These are phyloP conservation scores for Pyronema omphalodes DNA, from an alignment of 495 filamentous ascomycete species.

Conservation along the genomic window DNA sequence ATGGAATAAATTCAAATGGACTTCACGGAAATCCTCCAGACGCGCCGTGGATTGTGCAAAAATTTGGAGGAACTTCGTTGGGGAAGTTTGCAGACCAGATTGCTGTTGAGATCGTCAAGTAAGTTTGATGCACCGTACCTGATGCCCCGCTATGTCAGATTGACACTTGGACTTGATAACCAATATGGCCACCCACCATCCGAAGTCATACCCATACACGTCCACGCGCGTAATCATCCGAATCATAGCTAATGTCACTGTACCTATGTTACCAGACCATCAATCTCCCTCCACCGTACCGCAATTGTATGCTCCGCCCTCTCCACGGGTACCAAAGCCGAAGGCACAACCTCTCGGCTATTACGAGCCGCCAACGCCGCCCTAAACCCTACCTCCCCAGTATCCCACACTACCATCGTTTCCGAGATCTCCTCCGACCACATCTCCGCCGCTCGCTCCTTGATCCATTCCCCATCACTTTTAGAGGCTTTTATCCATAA, in stretches of 20 bases:
- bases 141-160: neutral
- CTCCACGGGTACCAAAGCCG: constrained; percentile 77
- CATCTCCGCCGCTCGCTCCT: constrained; percentile 41
- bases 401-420: constrained; percentile 48
- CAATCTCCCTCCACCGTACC: constrained; percentile 47
- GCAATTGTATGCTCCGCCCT: constrained; percentile 88
- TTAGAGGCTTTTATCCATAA: constrained; percentile 37
- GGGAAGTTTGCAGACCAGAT: constrained; percentile 59
- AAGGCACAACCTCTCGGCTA: constrained; percentile 88
- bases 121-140: constrained; percentile 22
- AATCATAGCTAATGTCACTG: neutral
- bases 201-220: neutral
- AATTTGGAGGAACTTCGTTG: constrained; percentile 73
- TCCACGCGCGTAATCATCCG: neutral
- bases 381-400: constrained; percentile 39
- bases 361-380: constrained; percentile 53
- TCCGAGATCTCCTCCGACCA: constrained; percentile 63
- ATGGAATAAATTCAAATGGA: no score
- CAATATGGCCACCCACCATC: neutral
- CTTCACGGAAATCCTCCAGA: constrained; percentile 5
- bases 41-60: constrained; percentile 57
- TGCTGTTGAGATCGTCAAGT: constrained; percentile 59
- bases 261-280: constrained; percentile 33
- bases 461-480: constrained; percentile 43
- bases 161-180: neutral